Percentiles rank a stretch among this genome's conserved stretches.
Evolutionary conservation across 768 basidiomycete species (phyloP).

Genomic region (Tephrocybe sp.): DNA sequence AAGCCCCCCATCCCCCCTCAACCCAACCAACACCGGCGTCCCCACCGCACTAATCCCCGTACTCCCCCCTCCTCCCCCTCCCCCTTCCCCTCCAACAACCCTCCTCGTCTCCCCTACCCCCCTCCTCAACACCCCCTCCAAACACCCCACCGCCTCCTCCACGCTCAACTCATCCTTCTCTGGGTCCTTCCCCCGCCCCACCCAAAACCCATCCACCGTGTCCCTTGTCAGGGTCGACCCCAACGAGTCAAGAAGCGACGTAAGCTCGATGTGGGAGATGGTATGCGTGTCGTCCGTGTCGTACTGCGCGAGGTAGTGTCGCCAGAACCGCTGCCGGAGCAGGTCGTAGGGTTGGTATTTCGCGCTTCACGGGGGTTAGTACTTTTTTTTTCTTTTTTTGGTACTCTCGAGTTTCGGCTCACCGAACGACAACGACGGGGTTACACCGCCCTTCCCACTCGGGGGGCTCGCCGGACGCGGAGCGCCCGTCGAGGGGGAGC

Average conservation of each 20-base stretch:
- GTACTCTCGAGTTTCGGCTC: no score
- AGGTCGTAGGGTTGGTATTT: conserved; percentile 96
- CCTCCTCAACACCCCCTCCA: conserved; percentile 82
- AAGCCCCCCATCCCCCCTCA: conserved; percentile 29
- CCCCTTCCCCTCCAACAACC: conserved; percentile 46
- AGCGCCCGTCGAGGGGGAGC: conserved; percentile 63
- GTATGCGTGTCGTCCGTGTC: conserved; percentile 79
- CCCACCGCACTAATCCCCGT: conserved; percentile 10
- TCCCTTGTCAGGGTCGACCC: conserved; percentile 84
- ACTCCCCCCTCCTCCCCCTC: conserved; percentile 24
- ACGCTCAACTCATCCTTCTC: conserved; percentile 71
- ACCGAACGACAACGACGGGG: conserved; percentile 72
- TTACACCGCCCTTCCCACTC: conserved; percentile 71
- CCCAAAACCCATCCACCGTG: conserved; percentile 85
- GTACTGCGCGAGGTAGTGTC: conserved; percentile 85
- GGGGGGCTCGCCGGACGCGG: conserved; percentile 37
- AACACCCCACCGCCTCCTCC: conserved; percentile 77
- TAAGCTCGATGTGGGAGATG: conserved; percentile 83
- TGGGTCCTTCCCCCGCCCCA: conserved; percentile 61
- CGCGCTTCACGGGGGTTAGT: conserved; percentile 49
- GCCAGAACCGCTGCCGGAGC: conserved; percentile 89
- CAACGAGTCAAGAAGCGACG: conserved; percentile 95
- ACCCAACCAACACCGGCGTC: conserved; percentile 39
- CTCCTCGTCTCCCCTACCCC: conserved; percentile 71
- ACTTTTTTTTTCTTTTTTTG: no score